phyloP scores from a whole-genome alignment of 768 basidiomycete species.

The Artomyces pyxidatus region DNA sequence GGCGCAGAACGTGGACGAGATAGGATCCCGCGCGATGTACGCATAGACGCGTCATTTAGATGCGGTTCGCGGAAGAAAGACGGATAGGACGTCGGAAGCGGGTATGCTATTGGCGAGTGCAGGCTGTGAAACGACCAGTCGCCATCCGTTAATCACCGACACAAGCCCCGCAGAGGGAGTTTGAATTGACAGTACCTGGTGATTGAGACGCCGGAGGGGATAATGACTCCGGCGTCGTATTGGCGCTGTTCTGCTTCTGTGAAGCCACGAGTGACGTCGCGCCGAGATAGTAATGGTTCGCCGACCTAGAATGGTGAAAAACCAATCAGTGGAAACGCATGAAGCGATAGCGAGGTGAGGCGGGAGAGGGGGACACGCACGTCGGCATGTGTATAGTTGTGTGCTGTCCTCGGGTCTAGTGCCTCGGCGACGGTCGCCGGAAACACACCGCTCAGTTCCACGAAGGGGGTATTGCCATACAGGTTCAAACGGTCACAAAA shows the following conservation, averaged over 20 bases:
- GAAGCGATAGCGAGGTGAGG: too few relatives aligned
- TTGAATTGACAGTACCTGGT: slow-evolving; percentile 26
- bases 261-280: slow-evolving; percentile 56
- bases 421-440: slow-evolving; percentile 28
- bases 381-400: slow-evolving; percentile 33
- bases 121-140: slow-evolving; percentile 19
- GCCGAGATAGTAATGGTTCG: too few relatives aligned
- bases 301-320: too few relatives aligned
- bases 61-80: slow-evolving; percentile 27
- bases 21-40: slow-evolving; percentile 7
- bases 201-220: slow-evolving; percentile 24
- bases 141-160: neutral
- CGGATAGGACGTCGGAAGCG: slow-evolving; percentile 56
- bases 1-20: slow-evolving; percentile 3
- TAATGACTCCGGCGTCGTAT: slow-evolving; percentile 34
- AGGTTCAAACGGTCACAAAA: slow-evolving; percentile 43
- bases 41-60: slow-evolving; percentile 6
- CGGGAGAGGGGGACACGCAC: too few relatives aligned
- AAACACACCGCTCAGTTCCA: slow-evolving; percentile 47
- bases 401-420: slow-evolving; percentile 24
- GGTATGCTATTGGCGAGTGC: slow-evolving; percentile 44
- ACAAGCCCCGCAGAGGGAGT: neutral
- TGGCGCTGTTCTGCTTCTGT: slow-evolving; percentile 25
- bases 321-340: too few relatives aligned
- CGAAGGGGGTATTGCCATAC: slow-evolving; percentile 45